phyloP scores from a whole-genome alignment of 2,329 filamentous ascomycete species.

The Ampelomyces quisqualis region DNA sequence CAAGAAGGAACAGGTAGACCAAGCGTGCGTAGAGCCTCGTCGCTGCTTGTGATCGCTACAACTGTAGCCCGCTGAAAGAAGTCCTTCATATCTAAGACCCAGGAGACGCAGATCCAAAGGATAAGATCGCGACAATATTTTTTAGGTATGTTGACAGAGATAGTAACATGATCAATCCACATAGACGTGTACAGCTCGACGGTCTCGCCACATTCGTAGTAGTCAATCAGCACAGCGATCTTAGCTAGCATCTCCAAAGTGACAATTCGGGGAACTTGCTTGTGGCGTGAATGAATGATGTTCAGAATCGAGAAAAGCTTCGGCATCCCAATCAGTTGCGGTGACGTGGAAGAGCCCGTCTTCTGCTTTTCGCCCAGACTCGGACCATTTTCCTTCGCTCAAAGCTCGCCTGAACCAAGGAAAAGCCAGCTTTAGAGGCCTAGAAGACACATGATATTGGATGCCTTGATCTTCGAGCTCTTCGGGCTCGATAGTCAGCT shows the following conservation, averaged over 20 bases:
- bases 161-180: constrained; percentile 43
- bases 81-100: constrained; percentile 11
- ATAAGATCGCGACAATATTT: constrained; percentile 17
- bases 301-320: constrained; percentile 48
- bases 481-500: too few relatives aligned
- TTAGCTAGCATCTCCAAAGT: constrained; percentile 48
- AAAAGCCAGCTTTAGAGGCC: constrained; percentile 7
- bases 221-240: constrained; percentile 49
- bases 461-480: too few relatives aligned
- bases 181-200: constrained; percentile 46
- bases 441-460: constrained; percentile 6
- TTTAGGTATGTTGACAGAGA: constrained; percentile 3
- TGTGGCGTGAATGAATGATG: constrained; percentile 49
- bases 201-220: constrained; percentile 47
- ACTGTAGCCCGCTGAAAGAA: constrained; percentile 12
- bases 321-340: constrained; percentile 33
- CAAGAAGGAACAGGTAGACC: constrained; percentile 11
- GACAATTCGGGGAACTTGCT: constrained; percentile 45
- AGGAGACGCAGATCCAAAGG: constrained; percentile 27
- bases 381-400: constrained; percentile 2
- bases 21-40: constrained; percentile 1
- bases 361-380: background rate
- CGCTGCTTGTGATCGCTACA: constrained; percentile 8
- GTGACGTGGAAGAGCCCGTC: constrained; percentile 13
- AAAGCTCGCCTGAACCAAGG: constrained; percentile 5